These are phyloP conservation scores for Kwoniella shandongensis DNA, from an alignment of 768 basidiomycete genomes.

Conservation along the genomic window DNA sequence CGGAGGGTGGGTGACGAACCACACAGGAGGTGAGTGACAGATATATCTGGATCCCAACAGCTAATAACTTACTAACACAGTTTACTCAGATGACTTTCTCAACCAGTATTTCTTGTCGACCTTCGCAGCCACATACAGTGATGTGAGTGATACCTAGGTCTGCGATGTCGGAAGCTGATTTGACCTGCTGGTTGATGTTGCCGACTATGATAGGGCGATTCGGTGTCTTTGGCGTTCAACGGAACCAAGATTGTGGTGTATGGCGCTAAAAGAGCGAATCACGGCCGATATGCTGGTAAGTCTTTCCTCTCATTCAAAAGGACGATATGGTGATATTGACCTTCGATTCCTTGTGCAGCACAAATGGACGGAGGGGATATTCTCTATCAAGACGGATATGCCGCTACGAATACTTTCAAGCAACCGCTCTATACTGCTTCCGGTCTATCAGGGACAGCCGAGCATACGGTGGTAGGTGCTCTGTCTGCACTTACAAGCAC, in stretches of 20 bases:
- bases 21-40: too few species aligned
- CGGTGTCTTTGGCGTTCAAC: constrained; percentile 30
- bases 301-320: constrained; percentile 2
- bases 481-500: background rate
- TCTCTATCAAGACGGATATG: background rate
- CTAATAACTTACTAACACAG: too few species aligned
- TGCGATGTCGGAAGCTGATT: too few species aligned
- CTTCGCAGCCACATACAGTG: too few species aligned
- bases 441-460: constrained; percentile 12
- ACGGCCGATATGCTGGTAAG: constrained; percentile 25
- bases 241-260: constrained; percentile 32
- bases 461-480: constrained; percentile 29
- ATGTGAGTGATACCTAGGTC: too few species aligned
- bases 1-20: too few species aligned
- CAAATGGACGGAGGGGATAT: constrained; percentile 16
- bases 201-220: constrained; percentile 34
- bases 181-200: too few species aligned
- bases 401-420: constrained; percentile 4
- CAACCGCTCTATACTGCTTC: constrained; percentile 11
- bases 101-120: too few species aligned
- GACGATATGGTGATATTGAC: background rate
- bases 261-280: constrained; percentile 30
- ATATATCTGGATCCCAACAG: too few species aligned
- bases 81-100: too few species aligned
- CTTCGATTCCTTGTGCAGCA: constrained; percentile 6